Conservation (phyloP, 805 yeast species). For the Metschnikowia aberdeeniae region DNA sequence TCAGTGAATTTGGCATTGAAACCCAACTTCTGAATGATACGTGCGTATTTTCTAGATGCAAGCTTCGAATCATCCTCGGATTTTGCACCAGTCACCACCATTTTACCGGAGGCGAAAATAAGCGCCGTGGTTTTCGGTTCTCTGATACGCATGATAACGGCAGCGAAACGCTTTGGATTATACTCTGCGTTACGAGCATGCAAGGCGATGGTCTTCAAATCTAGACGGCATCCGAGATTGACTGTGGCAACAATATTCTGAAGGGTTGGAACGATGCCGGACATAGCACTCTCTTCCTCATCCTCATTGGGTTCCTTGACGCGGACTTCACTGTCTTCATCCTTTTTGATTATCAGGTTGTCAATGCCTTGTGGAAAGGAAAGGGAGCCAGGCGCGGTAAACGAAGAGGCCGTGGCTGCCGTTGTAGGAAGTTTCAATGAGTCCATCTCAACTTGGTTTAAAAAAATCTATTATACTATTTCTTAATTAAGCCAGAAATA, state of each 20-base stretch:
- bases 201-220: slow-evolving; percentile 92
- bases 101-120: slow-evolving; percentile 96
- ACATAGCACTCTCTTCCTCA: slow-evolving; percentile 68
- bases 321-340: slow-evolving; percentile 14
- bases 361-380: slow-evolving; percentile 55
- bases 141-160: slow-evolving; percentile 98
- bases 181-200: slow-evolving; percentile 99
- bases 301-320: slow-evolving; percentile 37
- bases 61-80: slow-evolving; percentile 97
- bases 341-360: slow-evolving; percentile 11
- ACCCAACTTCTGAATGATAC: slow-evolving; percentile 96
- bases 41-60: slow-evolving; percentile 95
- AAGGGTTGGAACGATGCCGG: slow-evolving; percentile 93
- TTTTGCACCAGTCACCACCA: slow-evolving; percentile 99
- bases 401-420: slow-evolving; percentile 71
- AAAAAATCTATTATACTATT: slow-evolving; percentile 12
- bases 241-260: slow-evolving; percentile 98
- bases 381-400: slow-evolving; percentile 62
- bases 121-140: slow-evolving; percentile 98
- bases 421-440: slow-evolving; percentile 72
- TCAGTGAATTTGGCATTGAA: slow-evolving; percentile 97
- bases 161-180: slow-evolving; percentile 98
- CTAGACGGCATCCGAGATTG: slow-evolving; percentile 91
- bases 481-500: slow-evolving; percentile 8
- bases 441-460: slow-evolving; percentile 45